phyloP scores from a whole-genome alignment of 2,329 filamentous ascomycete species.

The Hypoxylon rubiginosum region DNA sequence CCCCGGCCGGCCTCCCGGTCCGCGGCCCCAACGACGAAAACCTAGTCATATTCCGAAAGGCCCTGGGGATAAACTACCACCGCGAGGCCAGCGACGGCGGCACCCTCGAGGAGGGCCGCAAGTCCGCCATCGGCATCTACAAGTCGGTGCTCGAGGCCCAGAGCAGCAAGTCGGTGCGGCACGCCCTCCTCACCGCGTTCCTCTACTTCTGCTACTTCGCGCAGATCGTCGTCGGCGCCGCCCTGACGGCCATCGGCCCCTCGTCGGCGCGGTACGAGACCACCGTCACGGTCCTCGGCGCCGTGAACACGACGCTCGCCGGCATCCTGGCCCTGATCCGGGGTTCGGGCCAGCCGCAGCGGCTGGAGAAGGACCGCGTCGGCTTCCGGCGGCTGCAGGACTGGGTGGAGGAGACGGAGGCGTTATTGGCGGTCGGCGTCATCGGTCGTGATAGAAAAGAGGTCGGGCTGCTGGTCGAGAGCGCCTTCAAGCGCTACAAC shows the following conservation, averaged over 20 bases:
- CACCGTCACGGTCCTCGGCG: slow-evolving; percentile 69
- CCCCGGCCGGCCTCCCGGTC: slow-evolving; percentile 54
- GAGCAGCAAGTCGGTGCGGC: slow-evolving; percentile 51
- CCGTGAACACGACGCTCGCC: slow-evolving; percentile 73
- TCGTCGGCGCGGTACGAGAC: slow-evolving; percentile 63
- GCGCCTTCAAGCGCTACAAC: slow-evolving; percentile 60
- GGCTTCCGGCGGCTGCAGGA: slow-evolving; percentile 63
- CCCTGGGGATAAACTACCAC: slow-evolving; percentile 59
- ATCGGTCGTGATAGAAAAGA: slow-evolving; percentile 59
- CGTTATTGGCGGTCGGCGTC: slow-evolving; percentile 58
- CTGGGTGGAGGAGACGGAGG: slow-evolving; percentile 68
- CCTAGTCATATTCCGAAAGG: slow-evolving; percentile 59
- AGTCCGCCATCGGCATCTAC: slow-evolving; percentile 58
- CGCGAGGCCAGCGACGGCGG: slow-evolving; percentile 39
- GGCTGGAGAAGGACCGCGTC: slow-evolving; percentile 61
- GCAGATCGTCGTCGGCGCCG: slow-evolving; percentile 63
- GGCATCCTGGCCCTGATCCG: slow-evolving; percentile 70
- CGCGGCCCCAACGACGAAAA: slow-evolving; percentile 55
- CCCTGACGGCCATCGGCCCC: slow-evolving; percentile 62
- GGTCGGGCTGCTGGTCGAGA: slow-evolving; percentile 59
- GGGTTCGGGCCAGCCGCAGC: slow-evolving; percentile 64
- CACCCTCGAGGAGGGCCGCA: slow-evolving; percentile 54
- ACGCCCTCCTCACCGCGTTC: slow-evolving; percentile 53
- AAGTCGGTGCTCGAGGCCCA: slow-evolving; percentile 54
- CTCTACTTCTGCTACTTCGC: slow-evolving; percentile 60